Evolutionary conservation across 2,329 filamentous ascomycete species (phyloP).

Genomic region (Alternaria dauci): DNA sequence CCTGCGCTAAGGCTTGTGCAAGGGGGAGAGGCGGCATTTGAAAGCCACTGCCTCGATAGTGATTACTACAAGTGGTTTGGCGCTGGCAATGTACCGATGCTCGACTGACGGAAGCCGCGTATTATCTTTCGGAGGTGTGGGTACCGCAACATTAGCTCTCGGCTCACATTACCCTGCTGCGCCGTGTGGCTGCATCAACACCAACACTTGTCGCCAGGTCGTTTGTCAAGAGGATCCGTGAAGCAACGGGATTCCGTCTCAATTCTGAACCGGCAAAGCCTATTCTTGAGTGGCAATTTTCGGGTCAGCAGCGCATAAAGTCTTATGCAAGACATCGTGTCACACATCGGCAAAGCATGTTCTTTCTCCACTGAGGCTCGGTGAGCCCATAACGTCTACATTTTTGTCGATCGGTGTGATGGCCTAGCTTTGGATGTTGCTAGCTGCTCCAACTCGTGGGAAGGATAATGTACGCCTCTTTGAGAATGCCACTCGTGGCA

Average conservation of each 20-base stretch:
- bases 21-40: conserved; percentile 16
- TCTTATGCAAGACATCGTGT: conserved; percentile 18
- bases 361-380: conserved; percentile 12
- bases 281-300: conserved; percentile 6
- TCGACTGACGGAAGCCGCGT: conserved; percentile 22
- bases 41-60: conserved; percentile 15
- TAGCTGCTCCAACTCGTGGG: conserved; percentile 4
- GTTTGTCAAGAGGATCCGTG: conserved; percentile 3
- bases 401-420: conserved; percentile 8
- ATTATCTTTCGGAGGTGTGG: conserved; percentile 9
- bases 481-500: background rate
- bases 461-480: conserved; percentile 1
- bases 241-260: conserved; percentile 4
- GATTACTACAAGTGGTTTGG: conserved; percentile 16
- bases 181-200: conserved; percentile 19
- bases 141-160: conserved; percentile 6
- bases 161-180: conserved; percentile 15
- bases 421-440: background rate
- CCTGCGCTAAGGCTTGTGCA: conserved; percentile 12
- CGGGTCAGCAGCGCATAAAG: conserved; percentile 8
- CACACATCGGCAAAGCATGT: conserved; percentile 11
- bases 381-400: conserved; percentile 1
- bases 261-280: background rate
- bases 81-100: conserved; percentile 22
- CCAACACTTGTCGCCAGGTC: conserved; percentile 10